Evolutionary conservation across 805 yeast species (phyloP).

Genomic region (Candida rishiriensis): DNA sequence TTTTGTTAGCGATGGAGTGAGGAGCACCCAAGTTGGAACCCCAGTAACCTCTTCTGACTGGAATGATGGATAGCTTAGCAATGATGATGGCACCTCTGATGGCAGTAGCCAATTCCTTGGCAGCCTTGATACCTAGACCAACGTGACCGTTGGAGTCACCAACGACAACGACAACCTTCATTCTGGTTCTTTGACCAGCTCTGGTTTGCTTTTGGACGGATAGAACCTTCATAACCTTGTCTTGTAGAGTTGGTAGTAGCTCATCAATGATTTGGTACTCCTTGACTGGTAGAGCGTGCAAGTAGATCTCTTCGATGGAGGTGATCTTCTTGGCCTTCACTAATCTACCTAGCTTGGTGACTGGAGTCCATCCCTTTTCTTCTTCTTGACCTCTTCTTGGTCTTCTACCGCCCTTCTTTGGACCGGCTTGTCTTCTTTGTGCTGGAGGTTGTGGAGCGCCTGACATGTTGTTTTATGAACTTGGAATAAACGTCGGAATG

Average conservation of each 20-base stretch:
- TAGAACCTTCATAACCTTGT: constrained; percentile 99
- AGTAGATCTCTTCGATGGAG: constrained; percentile 96
- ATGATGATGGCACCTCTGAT: constrained; percentile 99
- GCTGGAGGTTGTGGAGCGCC: constrained; percentile 39
- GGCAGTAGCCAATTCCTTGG: constrained; percentile 99
- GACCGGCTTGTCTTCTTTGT: constrained; percentile 54
- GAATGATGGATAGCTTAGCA: constrained; percentile 97
- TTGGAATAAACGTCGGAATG: constrained; percentile 46
- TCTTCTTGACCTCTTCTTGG: constrained; percentile 80
- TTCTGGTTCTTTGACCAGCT: constrained; percentile 99
- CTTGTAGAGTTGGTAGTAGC: constrained; percentile 91
- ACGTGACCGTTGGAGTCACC: constrained; percentile 99
- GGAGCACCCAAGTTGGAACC: constrained; percentile 99
- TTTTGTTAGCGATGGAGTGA: constrained; percentile 96
- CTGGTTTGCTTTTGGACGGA: constrained; percentile 99
- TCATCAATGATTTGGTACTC: constrained; percentile 98
- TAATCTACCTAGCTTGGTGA: constrained; percentile 99
- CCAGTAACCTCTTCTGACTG: constrained; percentile 99
- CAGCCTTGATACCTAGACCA: constrained; percentile 99
- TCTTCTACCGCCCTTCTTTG: constrained; percentile 53
- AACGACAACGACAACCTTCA: constrained; percentile 99
- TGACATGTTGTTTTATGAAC: constrained; percentile 36
- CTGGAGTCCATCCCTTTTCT: constrained; percentile 99
- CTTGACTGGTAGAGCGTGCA: constrained; percentile 99
- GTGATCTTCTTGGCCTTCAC: constrained; percentile 98